Base-by-base conservation (phyloP, 2,329 filamentous ascomycete species). In the Sclerotiophoma versabilis region DNA sequence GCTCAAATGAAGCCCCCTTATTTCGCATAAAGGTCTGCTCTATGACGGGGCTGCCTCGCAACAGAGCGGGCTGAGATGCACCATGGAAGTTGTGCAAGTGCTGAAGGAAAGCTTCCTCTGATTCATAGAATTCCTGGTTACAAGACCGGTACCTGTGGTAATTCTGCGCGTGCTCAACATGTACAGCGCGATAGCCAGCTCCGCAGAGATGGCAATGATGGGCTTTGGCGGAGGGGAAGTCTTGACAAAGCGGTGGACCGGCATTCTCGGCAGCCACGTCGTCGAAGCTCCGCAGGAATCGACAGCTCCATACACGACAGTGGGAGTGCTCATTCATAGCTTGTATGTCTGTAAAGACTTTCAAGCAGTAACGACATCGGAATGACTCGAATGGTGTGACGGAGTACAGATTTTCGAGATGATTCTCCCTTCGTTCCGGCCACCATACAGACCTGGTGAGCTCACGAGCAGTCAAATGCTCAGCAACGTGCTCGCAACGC, bases 151-250 rank as follows among this genome's bases (percentile, higher is more conserved):
- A 71, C 15, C 63, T 60, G 49, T 74, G 71, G 46, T 71, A 68
- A 23, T 65, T 63, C 27, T 71, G 65, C 8, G 71, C 71, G 54
- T 74, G 71, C 27, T 73, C 71, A 9, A 69, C 50, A 49, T 72
- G 70, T 5, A 66, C 63, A 15, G 66, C 64, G 11, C 66, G 60
- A 44, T 74, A 73, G 20, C 68, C 70, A 10, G 66, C 64, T 30
- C 71, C 70, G 41, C 71, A 74, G 6, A 74, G 57, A 55, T 74
- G 68, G 33, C 71, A 74, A 39, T 73, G 70, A 39, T 73, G 71
- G 7, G 70, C 69, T 37, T 72, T 73, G 27, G 69, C 65, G 17
- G 70, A 70, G 1, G 70, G 70, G 15, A 72, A 71, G 26, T 73
- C 70, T 4, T 67, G 62, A 43, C 67, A 70, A 2, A 73, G 54